Base-by-base conservation (phyloP, 2,329 filamentous ascomycete genomes). In the Claviceps sp. region DNA sequence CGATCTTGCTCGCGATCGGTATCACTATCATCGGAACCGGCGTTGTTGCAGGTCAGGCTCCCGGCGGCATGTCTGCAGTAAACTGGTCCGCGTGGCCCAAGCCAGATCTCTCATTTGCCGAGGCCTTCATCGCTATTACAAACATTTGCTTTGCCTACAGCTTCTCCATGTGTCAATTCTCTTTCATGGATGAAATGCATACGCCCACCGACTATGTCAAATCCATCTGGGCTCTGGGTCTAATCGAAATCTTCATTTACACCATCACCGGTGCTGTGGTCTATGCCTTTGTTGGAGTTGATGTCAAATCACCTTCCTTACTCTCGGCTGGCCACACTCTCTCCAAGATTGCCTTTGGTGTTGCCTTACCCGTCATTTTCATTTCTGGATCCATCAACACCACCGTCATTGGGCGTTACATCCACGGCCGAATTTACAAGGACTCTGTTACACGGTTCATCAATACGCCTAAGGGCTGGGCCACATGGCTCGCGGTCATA, bases 141-240 rank as follows among this genome's bases (percentile, higher is more conserved):
- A 87, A 87, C 68, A 87, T 89, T 50, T 73, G 86, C 54, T 80
- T 88, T 54, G 83, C 85, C 52, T 89, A 84, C 68, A 73, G 80
- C 55, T 75, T 74, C 53, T 70, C 72, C 57, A 68, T 75, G 50
- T 74, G 71, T 65, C 72, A 75, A 60, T 75, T 75, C 65, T 71
- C 68, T 60, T 75, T 75, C 58, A 75, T 75, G 72, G 72, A 74
- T 57, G 72, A 75, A 63, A 75, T 75, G 72, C 72, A 75, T 58
- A 74, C 71, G 0, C 72, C 72, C 6, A 37, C 37, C 2, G 70
- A 75, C 60, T 75, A 68, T 53, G 57, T 66, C 55, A 75, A 76
- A 70, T 77, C 82, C 7, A 75, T 89, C 53, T 72, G 73, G 59
- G 63, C 82, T 36, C 76, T 85, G 0, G 82, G 85, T 57, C 65